Percentiles rank a stretch among this genome's conserved stretches.
These are phyloP conservation scores for Neofusicoccum ribis DNA, from an alignment of 2,329 filamentous ascomycete genomes.

Conservation along the genomic window DNA sequence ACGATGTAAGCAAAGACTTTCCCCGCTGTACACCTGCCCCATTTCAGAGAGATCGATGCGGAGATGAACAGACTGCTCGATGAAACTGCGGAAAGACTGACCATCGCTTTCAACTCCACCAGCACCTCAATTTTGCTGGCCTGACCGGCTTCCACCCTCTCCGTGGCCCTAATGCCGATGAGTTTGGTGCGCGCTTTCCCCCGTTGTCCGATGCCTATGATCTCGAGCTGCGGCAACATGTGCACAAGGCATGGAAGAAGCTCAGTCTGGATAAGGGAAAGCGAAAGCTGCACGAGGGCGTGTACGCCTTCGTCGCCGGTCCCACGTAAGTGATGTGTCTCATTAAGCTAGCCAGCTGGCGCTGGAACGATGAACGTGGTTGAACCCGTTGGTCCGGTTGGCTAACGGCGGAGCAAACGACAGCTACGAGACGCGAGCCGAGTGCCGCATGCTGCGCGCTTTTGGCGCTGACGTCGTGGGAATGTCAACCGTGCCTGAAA, in stretches of 20 bases:
- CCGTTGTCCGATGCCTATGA: constrained; percentile 67
- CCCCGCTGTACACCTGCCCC: background rate
- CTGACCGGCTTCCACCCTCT: constrained; percentile 62
- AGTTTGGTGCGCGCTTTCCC: constrained; percentile 64
- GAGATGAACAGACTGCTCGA: background rate
- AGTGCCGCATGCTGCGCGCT: constrained; percentile 61
- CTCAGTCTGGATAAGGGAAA: constrained; percentile 47
- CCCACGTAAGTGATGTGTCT: constrained; percentile 50
- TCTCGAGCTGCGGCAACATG: constrained; percentile 57
- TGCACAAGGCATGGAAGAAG: constrained; percentile 59
- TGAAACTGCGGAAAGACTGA: background rate
- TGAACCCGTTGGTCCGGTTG: background rate
- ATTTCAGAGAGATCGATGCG: background rate
- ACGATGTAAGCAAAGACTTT: constrained; percentile 53
- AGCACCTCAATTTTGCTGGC: constrained; percentile 66
- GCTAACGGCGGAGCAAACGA: constrained; percentile 10
- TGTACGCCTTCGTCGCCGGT: constrained; percentile 65
- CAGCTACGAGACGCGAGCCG: constrained; percentile 65
- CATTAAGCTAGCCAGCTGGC: too few species aligned
- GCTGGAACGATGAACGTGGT: too few species aligned
- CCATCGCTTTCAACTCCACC: constrained; percentile 21
- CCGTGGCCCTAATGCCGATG: constrained; percentile 62
- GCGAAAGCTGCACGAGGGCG: constrained; percentile 61
- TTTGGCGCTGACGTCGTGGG: constrained; percentile 69
- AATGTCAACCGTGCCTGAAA: constrained; percentile 70